A percentile compares a stretch with the other conserved stretches of the same genome.
phyloP scores from a whole-genome alignment of 2,329 filamentous ascomycete species.

The Monosporascus cannonballus region DNA sequence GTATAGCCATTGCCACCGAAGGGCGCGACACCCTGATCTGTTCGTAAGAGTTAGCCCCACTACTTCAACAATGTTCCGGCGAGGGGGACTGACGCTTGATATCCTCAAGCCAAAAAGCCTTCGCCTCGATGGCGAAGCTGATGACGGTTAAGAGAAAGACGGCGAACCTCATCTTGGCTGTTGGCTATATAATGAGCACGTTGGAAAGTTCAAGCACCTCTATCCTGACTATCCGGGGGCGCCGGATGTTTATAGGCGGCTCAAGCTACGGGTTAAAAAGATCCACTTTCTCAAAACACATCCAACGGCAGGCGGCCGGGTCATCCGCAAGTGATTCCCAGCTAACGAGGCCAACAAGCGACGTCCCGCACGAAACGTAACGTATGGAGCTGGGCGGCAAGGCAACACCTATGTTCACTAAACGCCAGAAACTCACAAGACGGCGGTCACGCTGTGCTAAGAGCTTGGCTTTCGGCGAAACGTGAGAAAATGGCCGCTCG shows the following conservation, averaged over 20 bases:
- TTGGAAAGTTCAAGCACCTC: background rate
- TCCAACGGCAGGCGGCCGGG: background rate
- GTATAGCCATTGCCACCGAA: constrained; percentile 33
- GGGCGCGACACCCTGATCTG: constrained; percentile 38
- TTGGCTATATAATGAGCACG: too few species aligned
- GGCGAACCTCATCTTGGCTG: constrained; percentile 22
- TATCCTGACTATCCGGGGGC: background rate
- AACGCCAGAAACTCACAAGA: background rate
- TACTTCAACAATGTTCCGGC: background rate
- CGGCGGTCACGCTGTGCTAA: constrained; percentile 6
- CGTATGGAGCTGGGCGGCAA: background rate
- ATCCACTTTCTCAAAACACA: background rate
- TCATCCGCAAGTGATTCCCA: background rate
- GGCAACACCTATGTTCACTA: too few species aligned
- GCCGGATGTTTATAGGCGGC: background rate
- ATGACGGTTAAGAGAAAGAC: constrained; percentile 22
- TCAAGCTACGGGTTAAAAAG: background rate
- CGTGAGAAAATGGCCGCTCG: background rate
- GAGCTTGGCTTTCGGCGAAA: constrained; percentile 9
- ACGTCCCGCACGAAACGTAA: background rate
- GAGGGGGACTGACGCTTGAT: constrained; percentile 15
- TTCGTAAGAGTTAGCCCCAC: constrained; percentile 5
- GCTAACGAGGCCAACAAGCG: background rate
- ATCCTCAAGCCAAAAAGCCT: constrained; percentile 27
- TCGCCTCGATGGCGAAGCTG: constrained; percentile 22